Base-by-base conservation (phyloP, 164 flowering plant species). In the Vitis riparia region DNA sequence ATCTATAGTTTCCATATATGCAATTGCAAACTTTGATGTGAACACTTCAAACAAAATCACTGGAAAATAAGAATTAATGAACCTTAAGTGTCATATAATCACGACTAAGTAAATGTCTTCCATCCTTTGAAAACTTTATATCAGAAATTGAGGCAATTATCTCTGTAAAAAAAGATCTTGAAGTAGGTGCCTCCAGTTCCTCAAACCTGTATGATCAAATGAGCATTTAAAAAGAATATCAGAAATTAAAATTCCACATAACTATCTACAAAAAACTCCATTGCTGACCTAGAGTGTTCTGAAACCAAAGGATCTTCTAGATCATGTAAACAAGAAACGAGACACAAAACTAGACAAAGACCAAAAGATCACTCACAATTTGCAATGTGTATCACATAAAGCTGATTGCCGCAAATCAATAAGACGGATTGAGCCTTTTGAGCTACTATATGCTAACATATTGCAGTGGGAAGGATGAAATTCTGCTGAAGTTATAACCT, bases 1-100 rank as follows among this genome's bases (percentile, higher is more conserved):
- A 23, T 23, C 27, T 23, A 23, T 23, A 1, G 27, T 23, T 23
- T 23, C 27, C 27, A 23, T 23, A 23, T 23, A 23, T 23, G 27
- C 27, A 23, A 23, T 23, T 23, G 27, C 27, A 23, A 23, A 23
- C 2, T 23, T 23, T 23, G 27, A 23, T 23, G 27, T 23, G 27
- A 23, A 23, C 27, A 23, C 27, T 23, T 23, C 2, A 23, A 23
- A 23, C 27, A 23, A 23, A 23, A 23, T 23, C 27, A 2, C 27
- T 23, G 2, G 27, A 23, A 23, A 23, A 23, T 23, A 23, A 23
- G 27, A 23, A 23, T 23, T 23, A 23, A 23, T 75, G 51, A 69
- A 91, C 98, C 98, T 93, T 93, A 66, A 93, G 92, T 76, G 97
- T 90, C 98, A 93, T 93, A 72, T 93, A 93, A 77, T 93, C 97